A percentile compares a stretch with the other conserved stretches of the same genome.
Conservation (phyloP, 1,139 yeast species). For the Insectozyma bohioensis region DNA sequence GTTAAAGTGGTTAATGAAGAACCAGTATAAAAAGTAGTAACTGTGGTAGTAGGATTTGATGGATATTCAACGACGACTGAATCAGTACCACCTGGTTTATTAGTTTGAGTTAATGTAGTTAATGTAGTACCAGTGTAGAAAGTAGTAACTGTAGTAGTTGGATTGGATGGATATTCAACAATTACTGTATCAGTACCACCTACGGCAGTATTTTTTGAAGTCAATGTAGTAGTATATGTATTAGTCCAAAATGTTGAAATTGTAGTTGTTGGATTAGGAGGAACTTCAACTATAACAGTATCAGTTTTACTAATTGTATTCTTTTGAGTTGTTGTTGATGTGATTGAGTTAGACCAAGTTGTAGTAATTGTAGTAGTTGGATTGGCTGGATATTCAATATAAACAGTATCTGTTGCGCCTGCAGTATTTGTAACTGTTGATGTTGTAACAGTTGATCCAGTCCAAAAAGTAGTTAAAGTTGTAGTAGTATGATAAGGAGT, state of each 20-base stretch:
- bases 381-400: slow-evolving; percentile 19
- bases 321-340: slow-evolving; percentile 11
- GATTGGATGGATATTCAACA: slow-evolving; percentile 18
- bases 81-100: slow-evolving; percentile 12
- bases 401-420: slow-evolving; percentile 18
- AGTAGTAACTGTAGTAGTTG: slow-evolving; percentile 16
- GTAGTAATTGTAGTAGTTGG: slow-evolving; percentile 15
- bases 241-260: slow-evolving; percentile 16
- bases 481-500: slow-evolving; percentile 15
- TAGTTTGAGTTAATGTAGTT: slow-evolving; percentile 7
- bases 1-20: slow-evolving; percentile 11
- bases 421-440: slow-evolving; percentile 11
- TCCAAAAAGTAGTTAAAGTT: slow-evolving; percentile 15
- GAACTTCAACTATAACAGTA: slow-evolving; percentile 18
- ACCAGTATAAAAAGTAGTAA: slow-evolving; percentile 7
- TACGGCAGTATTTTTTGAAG: slow-evolving; percentile 9
- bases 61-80: slow-evolving; percentile 18
- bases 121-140: slow-evolving; percentile 9
- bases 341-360: slow-evolving; percentile 12
- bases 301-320: slow-evolving; percentile 17
- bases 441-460: slow-evolving; percentile 14
- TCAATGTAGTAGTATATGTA: slow-evolving; percentile 8
- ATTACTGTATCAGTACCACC: slow-evolving; percentile 19
- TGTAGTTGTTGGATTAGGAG: slow-evolving; percentile 15
- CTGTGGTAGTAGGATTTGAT: slow-evolving; percentile 14